Evolutionary conservation across 768 basidiomycete species (phyloP), one percentile per base, ranked within the genome.

Genomic region (Tricholoma sp.): DNA sequence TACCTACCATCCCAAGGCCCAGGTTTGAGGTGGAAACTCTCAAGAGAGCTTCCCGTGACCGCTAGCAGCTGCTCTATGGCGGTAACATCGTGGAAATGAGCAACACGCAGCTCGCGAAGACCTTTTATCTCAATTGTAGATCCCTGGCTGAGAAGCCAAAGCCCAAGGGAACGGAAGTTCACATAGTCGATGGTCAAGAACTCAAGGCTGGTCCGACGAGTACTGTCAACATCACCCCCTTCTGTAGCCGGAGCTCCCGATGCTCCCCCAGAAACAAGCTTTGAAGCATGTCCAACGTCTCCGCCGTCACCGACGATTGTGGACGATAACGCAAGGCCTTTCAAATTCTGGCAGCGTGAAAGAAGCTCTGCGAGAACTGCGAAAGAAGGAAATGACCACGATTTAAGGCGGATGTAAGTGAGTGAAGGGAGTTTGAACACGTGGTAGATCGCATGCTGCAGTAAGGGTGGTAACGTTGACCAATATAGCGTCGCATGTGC

Each of bases 11-110:
- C 65, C 70, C 72, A 76, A 49, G 66, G 61, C 5, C 73, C 76
- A 32, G 76, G 75, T 57, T 78, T 78, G 57, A 78, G 68, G 59
- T 77, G 75, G 42, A 78, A 70, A 58, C 74, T 71, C 60, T 77
- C 73, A 6, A 78, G 63, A 12, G 75, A 71, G 7, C 55, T 52
- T 12, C 74, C 75, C 12, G 74, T 67, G 1, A 66, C 63, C 8
- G 57, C 58, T 18, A 78, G 63, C 31, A 78, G 69, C 62, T 66
- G 70, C 33, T 73, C 68, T 41, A 76, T 66, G 24, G 70, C 68
- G 10, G 63, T 54, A 12, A 70, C 60, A 58, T 76, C 74, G 42
- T 68, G 68, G 56, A 74, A 76, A 56, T 76, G 73, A 1, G 76
- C 74, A 34, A 78, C 66, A 18, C 76, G 71, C 31, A 78, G 64